Evolutionary conservation across 768 basidiomycete genomes (phyloP).

Genomic region (Leucogyrophana mollusca): DNA sequence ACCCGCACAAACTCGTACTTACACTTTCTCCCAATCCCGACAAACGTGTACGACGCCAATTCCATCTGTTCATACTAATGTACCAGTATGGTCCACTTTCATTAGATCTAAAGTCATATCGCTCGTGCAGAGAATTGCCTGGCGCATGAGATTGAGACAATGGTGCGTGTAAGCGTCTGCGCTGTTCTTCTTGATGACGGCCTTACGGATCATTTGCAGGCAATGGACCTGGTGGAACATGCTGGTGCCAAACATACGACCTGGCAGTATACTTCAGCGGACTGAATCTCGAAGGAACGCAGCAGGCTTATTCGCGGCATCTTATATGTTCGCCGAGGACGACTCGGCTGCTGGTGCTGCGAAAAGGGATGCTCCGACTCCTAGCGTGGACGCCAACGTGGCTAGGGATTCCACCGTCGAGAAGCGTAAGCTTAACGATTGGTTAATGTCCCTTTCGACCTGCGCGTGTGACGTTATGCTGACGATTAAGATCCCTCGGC

Average conservation of each 20-base stretch:
- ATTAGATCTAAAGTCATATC: slow-evolving; percentile 31
- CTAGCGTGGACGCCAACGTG: too few species aligned
- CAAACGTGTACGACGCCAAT: slow-evolving; percentile 26
- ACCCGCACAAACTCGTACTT: slow-evolving; percentile 19
- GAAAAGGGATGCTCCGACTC: too few species aligned
- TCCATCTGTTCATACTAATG: slow-evolving; percentile 16
- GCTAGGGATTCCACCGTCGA: too few species aligned
- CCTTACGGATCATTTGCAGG: slow-evolving; percentile 24
- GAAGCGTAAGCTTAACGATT: too few species aligned
- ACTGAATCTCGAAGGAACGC: too few species aligned
- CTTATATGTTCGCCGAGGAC: too few species aligned
- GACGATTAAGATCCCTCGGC: too few species aligned
- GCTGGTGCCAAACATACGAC: slow-evolving; percentile 15
- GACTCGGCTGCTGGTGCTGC: too few species aligned
- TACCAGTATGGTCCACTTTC: slow-evolving; percentile 10
- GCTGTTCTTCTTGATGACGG: slow-evolving; percentile 17
- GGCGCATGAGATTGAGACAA: slow-evolving; percentile 32
- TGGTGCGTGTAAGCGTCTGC: slow-evolving; percentile 23
- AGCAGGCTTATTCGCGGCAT: too few species aligned
- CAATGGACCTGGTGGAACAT: slow-evolving; percentile 37
- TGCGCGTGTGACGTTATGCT: too few species aligned
- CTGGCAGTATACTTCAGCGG: neutral
- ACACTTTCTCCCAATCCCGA: slow-evolving; percentile 26
- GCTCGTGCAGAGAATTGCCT: slow-evolving; percentile 29
- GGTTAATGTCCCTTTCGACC: too few species aligned